A percentile compares a stretch with the other conserved stretches of the same genome.
These are phyloP conservation scores for Aureobasidium sp. DNA, from an alignment of 2,329 filamentous ascomycete species.

Conservation along the genomic window DNA sequence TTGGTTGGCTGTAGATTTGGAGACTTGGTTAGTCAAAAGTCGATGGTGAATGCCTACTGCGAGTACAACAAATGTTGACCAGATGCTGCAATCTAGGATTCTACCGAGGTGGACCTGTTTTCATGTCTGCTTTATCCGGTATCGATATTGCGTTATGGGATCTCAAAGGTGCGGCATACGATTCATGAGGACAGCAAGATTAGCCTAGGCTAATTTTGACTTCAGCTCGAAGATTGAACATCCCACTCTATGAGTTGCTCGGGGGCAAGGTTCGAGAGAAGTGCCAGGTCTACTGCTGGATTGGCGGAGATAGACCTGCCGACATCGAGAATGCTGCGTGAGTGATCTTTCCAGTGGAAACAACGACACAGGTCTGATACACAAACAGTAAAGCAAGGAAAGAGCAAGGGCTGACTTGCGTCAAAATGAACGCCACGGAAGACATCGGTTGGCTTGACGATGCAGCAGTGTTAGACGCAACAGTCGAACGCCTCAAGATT, in stretches of 20 bases:
- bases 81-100: slow-evolving; percentile 41
- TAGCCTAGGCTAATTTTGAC: neutral
- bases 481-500: slow-evolving; percentile 57
- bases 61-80: neutral
- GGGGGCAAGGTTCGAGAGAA: slow-evolving; percentile 66
- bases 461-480: slow-evolving; percentile 53
- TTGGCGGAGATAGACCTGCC: slow-evolving; percentile 62
- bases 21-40: slow-evolving; percentile 37
- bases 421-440: slow-evolving; percentile 76
- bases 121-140: slow-evolving; percentile 70
- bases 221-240: slow-evolving; percentile 48
- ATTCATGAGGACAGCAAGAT: no score
- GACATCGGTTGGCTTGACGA: slow-evolving; percentile 71
- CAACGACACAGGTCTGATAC: neutral
- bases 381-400: slow-evolving; percentile 40
- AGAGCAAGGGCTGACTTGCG: slow-evolving; percentile 54
- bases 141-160: slow-evolving; percentile 78
- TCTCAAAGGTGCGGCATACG: slow-evolving; percentile 44
- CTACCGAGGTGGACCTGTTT: slow-evolving; percentile 69
- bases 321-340: slow-evolving; percentile 51
- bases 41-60: neutral
- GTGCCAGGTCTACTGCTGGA: slow-evolving; percentile 69
- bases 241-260: slow-evolving; percentile 65
- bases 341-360: neutral
- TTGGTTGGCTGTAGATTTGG: slow-evolving; percentile 40